These are phyloP conservation scores for Cyberlindnera mrakii DNA, from an alignment of 805 yeast genomes.

Conservation along the genomic window DNA sequence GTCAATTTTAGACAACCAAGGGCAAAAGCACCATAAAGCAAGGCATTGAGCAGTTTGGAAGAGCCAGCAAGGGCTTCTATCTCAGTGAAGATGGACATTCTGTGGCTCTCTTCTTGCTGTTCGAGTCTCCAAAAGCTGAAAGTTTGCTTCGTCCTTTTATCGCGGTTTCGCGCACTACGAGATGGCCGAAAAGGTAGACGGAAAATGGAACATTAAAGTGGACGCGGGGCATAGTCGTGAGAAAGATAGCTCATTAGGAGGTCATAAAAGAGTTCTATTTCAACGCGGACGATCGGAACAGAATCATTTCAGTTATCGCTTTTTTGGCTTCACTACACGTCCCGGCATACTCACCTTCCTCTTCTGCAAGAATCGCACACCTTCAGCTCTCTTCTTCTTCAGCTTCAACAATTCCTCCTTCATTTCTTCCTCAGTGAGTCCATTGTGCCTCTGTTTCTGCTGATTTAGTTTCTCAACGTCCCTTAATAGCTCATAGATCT, in stretches of 20 bases:
- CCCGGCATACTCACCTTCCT: conserved; percentile 19
- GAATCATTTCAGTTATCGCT: background rate
- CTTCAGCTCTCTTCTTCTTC: conserved; percentile 11
- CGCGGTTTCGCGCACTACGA: too few relatives aligned
- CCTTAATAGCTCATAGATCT: conserved; percentile 18
- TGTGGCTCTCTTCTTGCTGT: background rate
- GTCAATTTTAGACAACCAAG: conserved; percentile 61
- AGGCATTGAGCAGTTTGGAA: conserved; percentile 10
- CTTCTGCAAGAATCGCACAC: conserved; percentile 9
- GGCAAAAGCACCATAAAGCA: conserved; percentile 39
- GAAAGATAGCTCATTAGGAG: too few relatives aligned
- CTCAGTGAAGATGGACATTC: conserved; percentile 14
- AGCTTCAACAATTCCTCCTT: conserved; percentile 7
- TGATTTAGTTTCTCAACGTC: conserved; percentile 13
- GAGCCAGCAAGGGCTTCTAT: conserved; percentile 8
- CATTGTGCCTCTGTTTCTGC: background rate
- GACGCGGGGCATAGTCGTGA: too few relatives aligned
- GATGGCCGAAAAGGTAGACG: too few relatives aligned
- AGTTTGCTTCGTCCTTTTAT: background rate
- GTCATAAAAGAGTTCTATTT: too few relatives aligned
- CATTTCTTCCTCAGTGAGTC: conserved; percentile 5
- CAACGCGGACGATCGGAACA: too few relatives aligned
- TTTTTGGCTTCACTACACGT: conserved; percentile 4
- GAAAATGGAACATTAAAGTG: too few relatives aligned
- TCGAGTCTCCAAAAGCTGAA: background rate